These are phyloP conservation scores for Colletotrichum lindemuthianum DNA, from an alignment of 2,329 filamentous ascomycete species.

Conservation along the genomic window DNA sequence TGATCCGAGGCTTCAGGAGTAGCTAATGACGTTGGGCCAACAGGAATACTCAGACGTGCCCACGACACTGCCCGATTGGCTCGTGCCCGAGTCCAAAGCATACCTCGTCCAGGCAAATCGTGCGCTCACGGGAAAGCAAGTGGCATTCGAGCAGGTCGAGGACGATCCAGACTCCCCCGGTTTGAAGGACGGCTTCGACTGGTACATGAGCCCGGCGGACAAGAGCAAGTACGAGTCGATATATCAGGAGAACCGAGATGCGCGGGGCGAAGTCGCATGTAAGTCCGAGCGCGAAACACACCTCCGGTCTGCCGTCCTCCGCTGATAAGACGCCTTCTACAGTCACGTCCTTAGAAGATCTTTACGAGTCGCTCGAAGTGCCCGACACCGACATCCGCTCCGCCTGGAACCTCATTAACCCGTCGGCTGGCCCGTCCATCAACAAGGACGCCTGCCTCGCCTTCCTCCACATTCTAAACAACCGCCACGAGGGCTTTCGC, in stretches of 20 bases:
- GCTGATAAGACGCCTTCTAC: conserved; percentile 32
- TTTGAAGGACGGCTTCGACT: conserved; percentile 96
- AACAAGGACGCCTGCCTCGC: conserved; percentile 95
- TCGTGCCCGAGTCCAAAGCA: conserved; percentile 93
- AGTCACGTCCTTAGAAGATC: conserved; percentile 82
- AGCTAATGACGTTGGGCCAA: conserved; percentile 14
- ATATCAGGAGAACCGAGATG: conserved; percentile 90
- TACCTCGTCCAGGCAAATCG: conserved; percentile 87
- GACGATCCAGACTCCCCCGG: conserved; percentile 85
- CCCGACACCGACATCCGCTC: conserved; percentile 84
- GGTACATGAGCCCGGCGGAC: conserved; percentile 96
- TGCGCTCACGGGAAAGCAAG: conserved; percentile 81
- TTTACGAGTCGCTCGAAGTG: conserved; percentile 84
- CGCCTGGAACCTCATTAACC: conserved; percentile 98
- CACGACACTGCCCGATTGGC: conserved; percentile 87
- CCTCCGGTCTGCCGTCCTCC: neutral
- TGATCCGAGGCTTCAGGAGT: neutral
- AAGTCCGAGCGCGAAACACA: conserved; percentile 45
- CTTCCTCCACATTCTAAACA: conserved; percentile 96
- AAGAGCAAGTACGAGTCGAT: conserved; percentile 97
- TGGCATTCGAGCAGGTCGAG: conserved; percentile 86
- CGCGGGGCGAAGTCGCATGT: conserved; percentile 86
- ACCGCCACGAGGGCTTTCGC: conserved; percentile 92
- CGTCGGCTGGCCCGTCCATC: conserved; percentile 81
- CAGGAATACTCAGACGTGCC: conserved; percentile 95